phyloP scores from a whole-genome alignment of 2,329 filamentous ascomycete genomes.

The Balansia obtecta region DNA sequence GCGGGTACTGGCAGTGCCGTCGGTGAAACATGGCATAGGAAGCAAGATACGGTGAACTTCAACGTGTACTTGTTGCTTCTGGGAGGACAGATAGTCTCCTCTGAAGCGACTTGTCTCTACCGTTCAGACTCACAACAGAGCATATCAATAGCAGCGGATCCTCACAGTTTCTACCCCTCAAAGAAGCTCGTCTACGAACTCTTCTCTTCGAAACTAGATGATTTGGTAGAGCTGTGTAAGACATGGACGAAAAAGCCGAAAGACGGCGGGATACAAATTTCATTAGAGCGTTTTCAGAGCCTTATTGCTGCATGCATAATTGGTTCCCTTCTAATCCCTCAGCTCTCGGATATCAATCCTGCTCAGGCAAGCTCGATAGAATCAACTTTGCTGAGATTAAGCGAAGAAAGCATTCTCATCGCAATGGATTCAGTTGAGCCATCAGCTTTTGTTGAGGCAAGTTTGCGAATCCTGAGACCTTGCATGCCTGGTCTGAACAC shows the following conservation, averaged over 20 bases:
- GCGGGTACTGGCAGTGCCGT: constrained; percentile 34
- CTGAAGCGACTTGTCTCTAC: constrained; percentile 1
- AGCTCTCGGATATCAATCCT: constrained; percentile 33
- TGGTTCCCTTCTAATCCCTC: constrained; percentile 32
- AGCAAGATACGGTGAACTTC: constrained; percentile 30
- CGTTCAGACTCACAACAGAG: constrained; percentile 4
- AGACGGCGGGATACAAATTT: constrained; percentile 36
- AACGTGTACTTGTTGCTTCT: constrained; percentile 45
- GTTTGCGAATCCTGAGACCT: constrained; percentile 30
- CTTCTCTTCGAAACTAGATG: constrained; percentile 38
- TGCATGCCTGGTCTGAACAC: constrained; percentile 34
- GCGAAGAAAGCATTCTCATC: constrained; percentile 27
- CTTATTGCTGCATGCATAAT: constrained; percentile 35
- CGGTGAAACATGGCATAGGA: constrained; percentile 33
- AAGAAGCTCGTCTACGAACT: constrained; percentile 42
- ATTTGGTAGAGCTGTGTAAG: constrained; percentile 32
- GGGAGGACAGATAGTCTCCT: constrained; percentile 14
- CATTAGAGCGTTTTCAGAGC: constrained; percentile 39
- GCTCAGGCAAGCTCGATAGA: constrained; percentile 37
- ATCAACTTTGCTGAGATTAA: constrained; percentile 25
- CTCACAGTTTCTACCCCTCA: constrained; percentile 25
- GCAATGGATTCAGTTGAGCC: constrained; percentile 32
- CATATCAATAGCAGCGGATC: constrained; percentile 15
- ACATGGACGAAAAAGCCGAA: constrained; percentile 33
- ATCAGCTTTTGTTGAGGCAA: constrained; percentile 31